Conservation (phyloP, 352 stramenopile species). For the Pilasporangium apinafurcum region DNA sequence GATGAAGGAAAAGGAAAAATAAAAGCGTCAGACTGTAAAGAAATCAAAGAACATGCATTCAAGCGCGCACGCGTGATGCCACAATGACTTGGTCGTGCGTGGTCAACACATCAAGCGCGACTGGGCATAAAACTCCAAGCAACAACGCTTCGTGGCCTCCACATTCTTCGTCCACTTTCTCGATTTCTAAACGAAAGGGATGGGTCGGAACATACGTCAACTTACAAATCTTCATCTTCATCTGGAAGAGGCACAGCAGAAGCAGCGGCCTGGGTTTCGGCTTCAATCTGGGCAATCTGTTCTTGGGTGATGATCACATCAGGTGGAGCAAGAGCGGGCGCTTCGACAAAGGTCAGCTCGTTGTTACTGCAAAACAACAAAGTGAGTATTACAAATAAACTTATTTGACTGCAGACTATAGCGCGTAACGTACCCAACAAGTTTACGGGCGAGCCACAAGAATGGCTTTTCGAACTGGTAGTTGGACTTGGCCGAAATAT, state of each 20-base stretch:
- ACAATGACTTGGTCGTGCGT: no score
- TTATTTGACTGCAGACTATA: not conserved
- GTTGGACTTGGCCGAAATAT: slow-evolving; percentile 99
- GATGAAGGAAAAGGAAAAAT: not conserved
- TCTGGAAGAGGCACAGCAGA: slow-evolving; percentile 93
- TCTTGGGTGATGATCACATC: slow-evolving; percentile 95
- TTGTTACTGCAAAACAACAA: slow-evolving; percentile 79
- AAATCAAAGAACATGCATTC: not conserved
- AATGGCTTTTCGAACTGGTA: slow-evolving; percentile 99
- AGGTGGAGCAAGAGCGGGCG: slow-evolving; percentile 93
- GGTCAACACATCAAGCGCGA: no score
- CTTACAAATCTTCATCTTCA: slow-evolving; percentile 97
- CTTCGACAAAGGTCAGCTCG: slow-evolving; percentile 98
- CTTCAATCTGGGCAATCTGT: slow-evolving; percentile 91
- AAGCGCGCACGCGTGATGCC: no score
- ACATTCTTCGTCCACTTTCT: slow-evolving; percentile 12
- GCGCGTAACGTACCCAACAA: slow-evolving; percentile 86
- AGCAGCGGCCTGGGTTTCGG: slow-evolving; percentile 87
- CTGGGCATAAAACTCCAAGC: no score
- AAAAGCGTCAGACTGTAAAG: not conserved
- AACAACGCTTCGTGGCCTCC: no score
- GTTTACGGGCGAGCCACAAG: slow-evolving; percentile 98
- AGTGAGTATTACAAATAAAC: not conserved
- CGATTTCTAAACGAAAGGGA: slow-evolving; percentile 20
- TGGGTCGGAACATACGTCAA: slow-evolving; percentile 16